A percentile compares a stretch with the other conserved stretches of the same genome.
These are phyloP conservation scores for Penicillium sp. DNA, from an alignment of 2,329 filamentous ascomycete species.

Conservation along the genomic window DNA sequence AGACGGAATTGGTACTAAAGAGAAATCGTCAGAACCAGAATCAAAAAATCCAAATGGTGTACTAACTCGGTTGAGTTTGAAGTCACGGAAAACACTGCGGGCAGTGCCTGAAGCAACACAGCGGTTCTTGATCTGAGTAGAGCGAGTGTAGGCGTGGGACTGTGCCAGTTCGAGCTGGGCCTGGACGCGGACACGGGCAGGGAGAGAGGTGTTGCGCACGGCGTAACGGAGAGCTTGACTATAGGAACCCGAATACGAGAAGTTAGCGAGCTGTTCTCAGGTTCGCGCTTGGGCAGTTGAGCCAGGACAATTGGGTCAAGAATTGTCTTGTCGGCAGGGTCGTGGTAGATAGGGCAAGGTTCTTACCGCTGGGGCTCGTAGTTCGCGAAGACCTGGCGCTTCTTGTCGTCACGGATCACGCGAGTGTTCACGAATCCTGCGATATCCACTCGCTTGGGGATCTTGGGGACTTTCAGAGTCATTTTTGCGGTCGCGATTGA, in stretches of 20 bases:
- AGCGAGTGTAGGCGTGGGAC: constrained; percentile 94
- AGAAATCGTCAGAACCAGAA: constrained; percentile 1
- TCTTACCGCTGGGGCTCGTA: constrained; percentile 82
- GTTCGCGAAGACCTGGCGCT: constrained; percentile 88
- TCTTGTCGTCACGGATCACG: constrained; percentile 91
- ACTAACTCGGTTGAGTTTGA: constrained; percentile 86
- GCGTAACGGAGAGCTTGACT: constrained; percentile 94
- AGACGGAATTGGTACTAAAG: constrained; percentile 86
- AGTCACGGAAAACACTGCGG: constrained; percentile 87
- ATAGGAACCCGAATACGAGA: background rate
- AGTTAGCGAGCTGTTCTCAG: background rate
- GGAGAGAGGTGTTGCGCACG: constrained; percentile 86
- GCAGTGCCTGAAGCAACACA: constrained; percentile 91
- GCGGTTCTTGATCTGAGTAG: constrained; percentile 90
- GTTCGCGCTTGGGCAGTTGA: too few relatives aligned
- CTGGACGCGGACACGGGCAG: constrained; percentile 78
- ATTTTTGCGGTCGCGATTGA: constrained; percentile 18
- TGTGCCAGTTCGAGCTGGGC: constrained; percentile 90
- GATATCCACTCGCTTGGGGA: constrained; percentile 82
- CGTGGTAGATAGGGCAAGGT: background rate
- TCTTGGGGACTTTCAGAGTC: constrained; percentile 10
- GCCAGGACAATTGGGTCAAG: too few relatives aligned
- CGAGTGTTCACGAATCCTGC: constrained; percentile 84
- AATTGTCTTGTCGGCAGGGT: background rate
- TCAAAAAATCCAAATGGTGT: background rate